Conservation (phyloP, 371 early-diverging fungal species). For the Rhizopus stolonifer region DNA sequence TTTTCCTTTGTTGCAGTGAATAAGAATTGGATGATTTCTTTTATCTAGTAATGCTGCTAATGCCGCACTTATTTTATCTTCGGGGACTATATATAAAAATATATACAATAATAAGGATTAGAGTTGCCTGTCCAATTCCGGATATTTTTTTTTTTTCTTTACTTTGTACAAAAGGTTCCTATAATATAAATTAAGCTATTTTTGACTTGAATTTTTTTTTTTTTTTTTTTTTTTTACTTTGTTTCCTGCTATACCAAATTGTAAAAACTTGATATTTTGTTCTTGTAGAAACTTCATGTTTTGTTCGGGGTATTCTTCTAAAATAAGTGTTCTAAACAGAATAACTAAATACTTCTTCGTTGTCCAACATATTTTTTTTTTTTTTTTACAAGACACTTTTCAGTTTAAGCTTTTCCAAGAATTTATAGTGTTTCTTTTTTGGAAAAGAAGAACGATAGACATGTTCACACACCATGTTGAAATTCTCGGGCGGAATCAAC, state of each 20-base stretch:
- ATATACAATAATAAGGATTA: too few relatives aligned
- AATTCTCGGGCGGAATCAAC: constrained; percentile 88
- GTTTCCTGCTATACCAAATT: constrained; percentile 96
- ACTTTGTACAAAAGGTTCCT: constrained; percentile 98
- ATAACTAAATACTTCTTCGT: not conserved
- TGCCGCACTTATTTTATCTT: constrained; percentile 87
- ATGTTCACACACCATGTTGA: constrained; percentile 88
- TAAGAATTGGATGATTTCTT: constrained; percentile 90
- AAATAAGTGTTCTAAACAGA: constrained; percentile 76
- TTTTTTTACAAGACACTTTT: constrained; percentile 78
- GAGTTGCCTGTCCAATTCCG: too few relatives aligned
- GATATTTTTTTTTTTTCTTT: constrained; percentile 16
- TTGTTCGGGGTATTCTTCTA: constrained; percentile 95
- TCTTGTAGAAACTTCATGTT: constrained; percentile 87
- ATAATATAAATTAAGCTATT: too few relatives aligned
- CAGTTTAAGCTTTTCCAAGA: constrained; percentile 85
- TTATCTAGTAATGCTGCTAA: constrained; percentile 80
- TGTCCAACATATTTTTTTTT: not conserved
- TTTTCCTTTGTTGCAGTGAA: constrained; percentile 98
- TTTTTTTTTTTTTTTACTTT: constrained; percentile 78
- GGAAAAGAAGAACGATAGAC: constrained; percentile 93
- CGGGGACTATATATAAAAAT: constrained; percentile 83
- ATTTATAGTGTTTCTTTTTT: constrained; percentile 88
- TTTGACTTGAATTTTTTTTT: too few relatives aligned
- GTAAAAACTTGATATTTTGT: constrained; percentile 80